Conservation (phyloP, 2,329 filamentous ascomycete genomes). For the Diaporthe velutina region DNA sequence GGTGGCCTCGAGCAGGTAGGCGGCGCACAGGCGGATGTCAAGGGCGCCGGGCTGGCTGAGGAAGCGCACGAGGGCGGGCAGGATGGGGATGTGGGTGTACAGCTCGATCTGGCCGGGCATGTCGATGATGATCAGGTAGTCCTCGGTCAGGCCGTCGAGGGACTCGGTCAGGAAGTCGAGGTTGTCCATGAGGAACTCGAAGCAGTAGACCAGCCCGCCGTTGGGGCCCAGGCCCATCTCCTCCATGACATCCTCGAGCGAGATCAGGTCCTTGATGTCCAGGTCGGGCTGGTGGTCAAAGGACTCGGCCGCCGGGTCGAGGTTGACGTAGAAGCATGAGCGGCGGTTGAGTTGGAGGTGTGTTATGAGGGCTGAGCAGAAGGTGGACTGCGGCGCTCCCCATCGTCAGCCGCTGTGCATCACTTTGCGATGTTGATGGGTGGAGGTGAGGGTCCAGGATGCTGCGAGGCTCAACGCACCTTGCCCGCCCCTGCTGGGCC, state of each 20-base stretch:
- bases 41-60: conserved; percentile 83
- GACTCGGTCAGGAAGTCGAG: conserved; percentile 91
- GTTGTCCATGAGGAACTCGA: conserved; percentile 95
- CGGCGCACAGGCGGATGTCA: conserved; percentile 91
- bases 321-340: conserved; percentile 98
- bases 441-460: conserved; percentile 14
- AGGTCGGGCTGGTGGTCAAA: conserved; percentile 94
- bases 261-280: conserved; percentile 95
- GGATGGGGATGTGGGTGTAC: conserved; percentile 95
- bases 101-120: conserved; percentile 99
- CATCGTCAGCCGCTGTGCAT: conserved; percentile 17
- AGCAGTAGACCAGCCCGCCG: conserved; percentile 94
- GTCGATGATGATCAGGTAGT: conserved; percentile 97
- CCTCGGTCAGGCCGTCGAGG: conserved; percentile 88
- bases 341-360: conserved; percentile 91
- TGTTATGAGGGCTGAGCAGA: conserved; percentile 93
- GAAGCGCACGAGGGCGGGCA: conserved; percentile 86
- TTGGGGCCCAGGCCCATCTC: conserved; percentile 92
- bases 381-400: conserved; percentile 78
- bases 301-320: conserved; percentile 93
- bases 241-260: conserved; percentile 95
- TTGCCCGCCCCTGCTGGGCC: conserved; percentile 96
- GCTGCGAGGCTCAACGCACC: conserved; percentile 57
- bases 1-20: conserved; percentile 94
- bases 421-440: background rate